phyloP scores from a whole-genome alignment of 164 flowering plant species.

The Santalum album region DNA sequence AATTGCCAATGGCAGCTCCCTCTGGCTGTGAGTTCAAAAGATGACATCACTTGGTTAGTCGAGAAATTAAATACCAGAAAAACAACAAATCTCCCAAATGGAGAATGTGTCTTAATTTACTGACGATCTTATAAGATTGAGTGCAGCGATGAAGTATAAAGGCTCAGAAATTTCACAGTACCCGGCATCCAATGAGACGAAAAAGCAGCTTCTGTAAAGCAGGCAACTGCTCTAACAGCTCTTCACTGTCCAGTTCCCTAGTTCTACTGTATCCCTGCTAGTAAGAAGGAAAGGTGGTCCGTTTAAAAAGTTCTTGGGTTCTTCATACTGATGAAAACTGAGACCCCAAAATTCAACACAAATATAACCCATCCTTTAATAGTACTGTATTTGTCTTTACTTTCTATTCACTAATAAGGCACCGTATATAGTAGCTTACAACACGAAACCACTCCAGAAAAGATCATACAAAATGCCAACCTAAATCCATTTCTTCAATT shows the following conservation, averaged over 20 bases:
- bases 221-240: slow-evolving; percentile 90
- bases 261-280: slow-evolving; percentile 86
- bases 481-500: no score
- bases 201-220: slow-evolving; percentile 80
- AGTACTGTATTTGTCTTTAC: no score
- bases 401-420: no score
- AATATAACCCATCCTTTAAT: no score
- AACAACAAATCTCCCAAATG: background rate
- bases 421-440: no score
- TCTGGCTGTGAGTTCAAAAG: slow-evolving; percentile 67
- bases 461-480: no score
- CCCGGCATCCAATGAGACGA: slow-evolving; percentile 98
- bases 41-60: slow-evolving; percentile 1
- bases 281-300: background rate
- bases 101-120: background rate
- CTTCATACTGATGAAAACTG: no score
- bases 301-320: no score
- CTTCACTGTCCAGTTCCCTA: slow-evolving; percentile 78
- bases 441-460: no score
- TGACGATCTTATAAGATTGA: background rate
- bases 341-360: no score
- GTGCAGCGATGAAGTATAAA: background rate
- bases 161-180: slow-evolving; percentile 21
- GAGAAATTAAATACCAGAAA: background rate
- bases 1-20: slow-evolving; percentile 85